These are phyloP conservation scores for Coffea eugenioides DNA, from an alignment of 257 asterid genomes.

Conservation along the genomic window DNA sequence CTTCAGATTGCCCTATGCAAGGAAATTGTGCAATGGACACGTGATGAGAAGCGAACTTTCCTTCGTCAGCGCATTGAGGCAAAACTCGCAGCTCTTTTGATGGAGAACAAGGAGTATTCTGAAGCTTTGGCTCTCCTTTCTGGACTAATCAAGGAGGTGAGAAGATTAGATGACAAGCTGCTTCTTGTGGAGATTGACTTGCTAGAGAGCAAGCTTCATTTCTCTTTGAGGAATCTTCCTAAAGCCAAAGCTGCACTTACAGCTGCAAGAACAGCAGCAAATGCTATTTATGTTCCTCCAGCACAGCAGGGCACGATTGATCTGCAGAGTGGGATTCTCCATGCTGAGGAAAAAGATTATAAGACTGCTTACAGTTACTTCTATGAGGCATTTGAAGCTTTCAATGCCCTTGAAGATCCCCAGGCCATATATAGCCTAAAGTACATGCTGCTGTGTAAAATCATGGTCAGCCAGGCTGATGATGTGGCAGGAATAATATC, in stretches of 20 bases:
- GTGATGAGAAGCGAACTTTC: conserved; percentile 43
- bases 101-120: conserved; percentile 45
- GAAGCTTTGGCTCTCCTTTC: conserved; percentile 46
- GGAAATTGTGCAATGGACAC: conserved; percentile 49
- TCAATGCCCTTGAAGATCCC: conserved; percentile 45
- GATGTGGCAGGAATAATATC: conserved; percentile 48
- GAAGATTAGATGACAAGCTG: conserved; percentile 46
- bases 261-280: conserved; percentile 49
- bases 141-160: conserved; percentile 43
- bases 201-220: conserved; percentile 49
- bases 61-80: conserved; percentile 54
- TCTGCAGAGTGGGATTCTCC: conserved; percentile 52
- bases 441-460: conserved; percentile 49
- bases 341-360: conserved; percentile 49
- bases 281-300: conserved; percentile 49
- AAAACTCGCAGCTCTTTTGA: conserved; percentile 42
- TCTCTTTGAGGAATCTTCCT: conserved; percentile 43
- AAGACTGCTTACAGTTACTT: conserved; percentile 46
- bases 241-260: conserved; percentile 50
- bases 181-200: conserved; percentile 49
- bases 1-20: conserved; percentile 46
- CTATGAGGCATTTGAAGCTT: conserved; percentile 47
- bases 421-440: conserved; percentile 48
- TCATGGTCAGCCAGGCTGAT: conserved; percentile 50
- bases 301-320: conserved; percentile 47